phyloP scores from a whole-genome alignment of 176 grass and related monocot genomes.

The Lolium multiflorum region DNA sequence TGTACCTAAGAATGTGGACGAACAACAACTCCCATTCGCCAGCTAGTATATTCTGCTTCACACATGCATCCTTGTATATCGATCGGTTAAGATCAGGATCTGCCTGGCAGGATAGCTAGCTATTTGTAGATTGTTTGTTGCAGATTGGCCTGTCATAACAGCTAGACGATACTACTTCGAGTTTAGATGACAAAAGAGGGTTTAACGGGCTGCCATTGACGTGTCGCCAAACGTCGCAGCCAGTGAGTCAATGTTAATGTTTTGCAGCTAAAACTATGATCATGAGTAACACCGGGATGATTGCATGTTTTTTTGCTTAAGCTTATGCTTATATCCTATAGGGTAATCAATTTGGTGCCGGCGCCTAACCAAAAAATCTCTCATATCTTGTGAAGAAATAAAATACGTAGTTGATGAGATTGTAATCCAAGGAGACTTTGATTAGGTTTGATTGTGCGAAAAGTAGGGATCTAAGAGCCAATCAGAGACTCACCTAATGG shows the following conservation, averaged over 20 bases:
- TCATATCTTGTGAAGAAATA: constrained; percentile 36
- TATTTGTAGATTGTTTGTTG: neutral
- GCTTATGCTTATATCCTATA: neutral
- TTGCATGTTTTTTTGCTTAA: neutral
- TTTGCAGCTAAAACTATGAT: neutral
- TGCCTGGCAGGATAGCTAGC: neutral
- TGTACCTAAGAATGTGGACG: neutral
- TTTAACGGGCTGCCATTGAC: neutral
- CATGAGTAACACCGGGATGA: neutral
- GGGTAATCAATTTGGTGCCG: neutral
- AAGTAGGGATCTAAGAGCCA: constrained; percentile 16
- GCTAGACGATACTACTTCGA: neutral
- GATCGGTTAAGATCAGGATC: neutral
- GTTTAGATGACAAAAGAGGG: neutral
- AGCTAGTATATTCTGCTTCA: neutral
- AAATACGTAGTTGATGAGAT: constrained; percentile 45
- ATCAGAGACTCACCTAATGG: constrained; percentile 38
- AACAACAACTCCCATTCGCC: neutral
- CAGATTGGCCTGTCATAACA: neutral
- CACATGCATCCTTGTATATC: neutral
- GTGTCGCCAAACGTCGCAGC: neutral
- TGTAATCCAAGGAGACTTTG: neutral
- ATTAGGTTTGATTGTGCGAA: constrained; percentile 34
- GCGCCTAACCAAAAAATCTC: constrained; percentile 42
- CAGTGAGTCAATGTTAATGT: neutral